phyloP scores from a whole-genome alignment of 768 basidiomycete species.

The Kondoa subrosea region DNA sequence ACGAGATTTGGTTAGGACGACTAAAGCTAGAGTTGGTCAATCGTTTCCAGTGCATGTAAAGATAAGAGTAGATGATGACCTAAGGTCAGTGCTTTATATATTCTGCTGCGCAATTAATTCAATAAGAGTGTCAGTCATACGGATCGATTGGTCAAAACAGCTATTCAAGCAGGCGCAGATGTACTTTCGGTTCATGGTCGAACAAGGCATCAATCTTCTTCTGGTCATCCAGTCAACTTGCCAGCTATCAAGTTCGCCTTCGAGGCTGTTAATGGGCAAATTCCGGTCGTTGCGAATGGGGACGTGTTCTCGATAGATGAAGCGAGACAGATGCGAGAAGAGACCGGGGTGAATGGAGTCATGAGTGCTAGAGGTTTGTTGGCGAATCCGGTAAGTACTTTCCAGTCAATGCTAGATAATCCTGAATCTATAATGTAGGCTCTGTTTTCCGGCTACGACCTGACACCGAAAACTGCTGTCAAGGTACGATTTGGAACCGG shows the following conservation, averaged over 20 bases:
- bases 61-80: slow-evolving; percentile 38
- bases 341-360: slow-evolving; percentile 35
- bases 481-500: slow-evolving; percentile 22
- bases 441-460: slow-evolving; percentile 34
- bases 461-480: slow-evolving; percentile 33
- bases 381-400: slow-evolving; percentile 34
- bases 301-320: slow-evolving; percentile 36
- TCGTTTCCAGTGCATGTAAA: slow-evolving; percentile 38
- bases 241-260: slow-evolving; percentile 36
- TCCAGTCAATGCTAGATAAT: not conserved
- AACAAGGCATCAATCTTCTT: slow-evolving; percentile 36
- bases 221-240: slow-evolving; percentile 34
- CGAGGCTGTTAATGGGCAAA: slow-evolving; percentile 33
- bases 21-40: slow-evolving; percentile 35
- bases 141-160: slow-evolving; percentile 34
- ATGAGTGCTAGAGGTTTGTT: slow-evolving; percentile 40
- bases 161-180: slow-evolving; percentile 34
- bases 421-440: slow-evolving; percentile 30
- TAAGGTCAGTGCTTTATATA: slow-evolving; percentile 26
- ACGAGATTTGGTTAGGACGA: slow-evolving; percentile 35
- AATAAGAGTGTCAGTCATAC: slow-evolving; percentile 29
- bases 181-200: slow-evolving; percentile 39
- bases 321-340: slow-evolving; percentile 31
- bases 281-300: slow-evolving; percentile 38
- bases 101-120: not conserved